phyloP scores from a whole-genome alignment of 1,139 yeast genomes.

The Suzukiozyma palmioleophila region DNA sequence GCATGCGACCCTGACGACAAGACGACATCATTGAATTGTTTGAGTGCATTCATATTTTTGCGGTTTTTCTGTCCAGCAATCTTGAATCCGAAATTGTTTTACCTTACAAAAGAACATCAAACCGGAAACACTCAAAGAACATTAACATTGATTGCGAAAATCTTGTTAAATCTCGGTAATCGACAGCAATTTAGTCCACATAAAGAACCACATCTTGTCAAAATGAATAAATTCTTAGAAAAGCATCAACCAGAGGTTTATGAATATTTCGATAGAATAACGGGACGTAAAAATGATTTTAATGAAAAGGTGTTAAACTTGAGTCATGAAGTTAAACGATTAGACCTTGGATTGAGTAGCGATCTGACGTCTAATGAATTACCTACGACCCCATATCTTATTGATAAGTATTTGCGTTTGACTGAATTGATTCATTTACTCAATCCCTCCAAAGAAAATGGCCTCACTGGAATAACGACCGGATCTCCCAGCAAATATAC shows the following conservation, averaged over 20 bases:
- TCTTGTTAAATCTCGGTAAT: slow-evolving; percentile 75
- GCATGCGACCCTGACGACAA: slow-evolving; percentile 57
- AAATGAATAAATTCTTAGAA: slow-evolving; percentile 64
- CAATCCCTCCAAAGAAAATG: slow-evolving; percentile 5
- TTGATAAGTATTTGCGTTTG: slow-evolving; percentile 60
- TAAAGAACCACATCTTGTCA: slow-evolving; percentile 77
- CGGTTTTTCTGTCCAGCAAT: slow-evolving; percentile 91
- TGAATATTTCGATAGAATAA: slow-evolving; percentile 68
- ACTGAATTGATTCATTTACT: slow-evolving; percentile 54
- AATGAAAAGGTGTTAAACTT: slow-evolving; percentile 54
- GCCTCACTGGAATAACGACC: not conserved
- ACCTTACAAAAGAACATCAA: slow-evolving; percentile 66
- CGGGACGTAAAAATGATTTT: slow-evolving; percentile 67
- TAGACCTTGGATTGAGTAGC: slow-evolving; percentile 43
- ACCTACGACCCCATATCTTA: slow-evolving; percentile 64
- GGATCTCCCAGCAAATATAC: not conserved
- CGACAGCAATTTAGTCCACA: slow-evolving; percentile 65
- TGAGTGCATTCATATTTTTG: slow-evolving; percentile 79
- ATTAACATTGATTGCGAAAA: slow-evolving; percentile 76
- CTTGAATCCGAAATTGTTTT: slow-evolving; percentile 80
- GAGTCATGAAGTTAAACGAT: slow-evolving; percentile 52
- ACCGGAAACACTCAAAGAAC: slow-evolving; percentile 71
- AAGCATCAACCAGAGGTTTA: slow-evolving; percentile 54
- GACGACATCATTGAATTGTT: slow-evolving; percentile 58
- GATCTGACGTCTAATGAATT: slow-evolving; percentile 49